Percentiles rank a stretch among this genome's conserved stretches.
These are phyloP conservation scores for Penicillium sp. DNA, from an alignment of 2,329 filamentous ascomycete species.

Conservation along the genomic window DNA sequence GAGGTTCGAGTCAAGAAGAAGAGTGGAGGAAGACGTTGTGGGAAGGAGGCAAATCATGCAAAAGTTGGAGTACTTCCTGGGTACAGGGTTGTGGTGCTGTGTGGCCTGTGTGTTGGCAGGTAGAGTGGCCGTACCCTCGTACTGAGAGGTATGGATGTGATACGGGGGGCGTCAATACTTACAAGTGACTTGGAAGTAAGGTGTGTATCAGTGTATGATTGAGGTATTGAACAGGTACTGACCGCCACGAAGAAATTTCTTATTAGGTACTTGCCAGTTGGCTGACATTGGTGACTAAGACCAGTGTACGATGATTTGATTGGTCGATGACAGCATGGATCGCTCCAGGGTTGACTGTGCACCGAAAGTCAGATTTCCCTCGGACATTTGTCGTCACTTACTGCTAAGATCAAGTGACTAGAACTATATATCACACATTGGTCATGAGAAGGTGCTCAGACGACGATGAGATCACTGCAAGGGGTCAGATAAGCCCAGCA, in stretches of 20 bases:
- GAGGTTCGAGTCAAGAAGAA: conserved; percentile 17
- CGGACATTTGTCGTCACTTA: background rate
- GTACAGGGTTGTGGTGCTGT: conserved; percentile 12
- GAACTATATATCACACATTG: background rate
- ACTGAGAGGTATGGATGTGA: background rate
- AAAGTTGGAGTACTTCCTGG: conserved; percentile 15
- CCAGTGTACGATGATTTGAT: conserved; percentile 3
- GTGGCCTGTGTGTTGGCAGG: conserved; percentile 9
- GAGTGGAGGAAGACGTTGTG: conserved; percentile 22
- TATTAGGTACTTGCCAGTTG: conserved; percentile 19
- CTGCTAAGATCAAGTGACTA: background rate
- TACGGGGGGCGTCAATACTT: conserved; percentile 1
- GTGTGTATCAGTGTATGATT: background rate
- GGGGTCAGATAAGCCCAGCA: background rate
- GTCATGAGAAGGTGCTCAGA: background rate
- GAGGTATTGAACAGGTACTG: conserved; percentile 10
- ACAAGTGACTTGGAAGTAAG: background rate
- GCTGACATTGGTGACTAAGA: conserved; percentile 17
- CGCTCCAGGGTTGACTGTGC: background rate
- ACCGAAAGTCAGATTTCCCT: background rate
- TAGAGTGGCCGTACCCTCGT: background rate
- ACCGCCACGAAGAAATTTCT: conserved; percentile 17
- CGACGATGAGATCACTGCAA: background rate
- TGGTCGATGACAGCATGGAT: background rate
- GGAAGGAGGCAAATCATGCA: conserved; percentile 31